Base-by-base conservation (phyloP, 129 eudicot species). In the Flaveria bidentis region DNA sequence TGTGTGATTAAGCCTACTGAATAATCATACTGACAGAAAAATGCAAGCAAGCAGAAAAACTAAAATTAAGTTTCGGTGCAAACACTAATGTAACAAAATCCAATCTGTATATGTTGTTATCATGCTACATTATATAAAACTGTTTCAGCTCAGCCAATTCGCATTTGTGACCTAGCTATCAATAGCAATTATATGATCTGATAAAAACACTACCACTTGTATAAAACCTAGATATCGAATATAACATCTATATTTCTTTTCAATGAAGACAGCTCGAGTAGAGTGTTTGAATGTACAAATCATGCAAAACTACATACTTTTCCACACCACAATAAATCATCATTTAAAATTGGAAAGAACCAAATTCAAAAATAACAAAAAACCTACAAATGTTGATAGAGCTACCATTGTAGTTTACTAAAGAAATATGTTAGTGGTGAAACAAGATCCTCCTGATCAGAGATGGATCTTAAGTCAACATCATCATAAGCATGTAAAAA, bases 121-220 rank as follows among this genome's bases (percentile, higher is more conserved):
- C 60, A 53, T 53, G 15, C 17, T 17, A 53, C 26, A 57, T 57
- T 20, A 57, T 57, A 57, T 18, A 6, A 9, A 57, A 57, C 64
- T 57, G 64, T 36, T 25, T 60, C 46, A 5, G 30, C 11, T 58
- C 9, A 4, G 44, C 42, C 44, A 11, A 15, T 74, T 58, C 8
- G 14, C 42, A 22, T 53, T 42, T 55, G 20, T 4, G 10, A 41
- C 18, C n/a, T 50, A 52, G 16, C 15, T 58, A 15, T 20, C 78
- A 41, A 13, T 58, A 58, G 69, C 56, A 74, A 42, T 74, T 41
- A 18, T 58, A 45, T 60, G 26, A 74, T 23, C 58, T 60, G 47
- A 58, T 41, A 20, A 56, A 39, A 3, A 23, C 16, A 4, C 58
- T 1, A 1, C 67, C 46, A 56, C n/a, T 36, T 55, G 36, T 55